Percentiles rank a stretch among this genome's conserved stretches.
Evolutionary conservation across 495 filamentous ascomycete genomes (phyloP).

Genomic region (Articulospora tetracladia): DNA sequence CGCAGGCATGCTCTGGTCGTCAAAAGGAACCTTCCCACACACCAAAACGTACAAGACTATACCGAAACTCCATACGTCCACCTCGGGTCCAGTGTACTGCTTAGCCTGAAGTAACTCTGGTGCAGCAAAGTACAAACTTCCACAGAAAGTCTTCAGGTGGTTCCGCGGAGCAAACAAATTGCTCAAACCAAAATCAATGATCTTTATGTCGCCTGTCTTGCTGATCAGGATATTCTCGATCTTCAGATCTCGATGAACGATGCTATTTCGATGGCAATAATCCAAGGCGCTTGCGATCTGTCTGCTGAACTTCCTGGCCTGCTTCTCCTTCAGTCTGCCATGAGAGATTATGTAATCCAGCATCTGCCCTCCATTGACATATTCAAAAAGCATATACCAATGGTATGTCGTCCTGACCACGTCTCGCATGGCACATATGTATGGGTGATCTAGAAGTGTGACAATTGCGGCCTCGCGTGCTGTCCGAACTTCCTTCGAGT

Average conservation of each 20-base stretch:
- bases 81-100: constrained; percentile 93
- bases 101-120: constrained; percentile 92
- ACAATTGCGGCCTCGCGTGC: constrained; percentile 97
- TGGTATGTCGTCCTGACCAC: constrained; percentile 94
- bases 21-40: constrained; percentile 97
- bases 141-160: constrained; percentile 95
- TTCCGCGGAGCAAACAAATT: constrained; percentile 89
- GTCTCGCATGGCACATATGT: constrained; percentile 95
- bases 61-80: constrained; percentile 98
- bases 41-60: constrained; percentile 98
- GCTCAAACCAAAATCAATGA: constrained; percentile 98
- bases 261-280: constrained; percentile 98
- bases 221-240: constrained; percentile 99
- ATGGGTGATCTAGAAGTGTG: constrained; percentile 89
- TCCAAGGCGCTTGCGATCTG: constrained; percentile 98
- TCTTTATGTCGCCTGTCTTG: constrained; percentile 99
- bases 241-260: constrained; percentile 96
- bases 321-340: constrained; percentile 96
- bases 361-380: constrained; percentile 99
- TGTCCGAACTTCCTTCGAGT: constrained; percentile 95
- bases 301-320: constrained; percentile 93
- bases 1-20: constrained; percentile 99
- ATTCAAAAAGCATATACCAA: constrained; percentile 99
- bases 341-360: constrained; percentile 99
- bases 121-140: constrained; percentile 96